Conservation (phyloP, 495 filamentous ascomycete species). For the Hypoxylon subgilvum region DNA sequence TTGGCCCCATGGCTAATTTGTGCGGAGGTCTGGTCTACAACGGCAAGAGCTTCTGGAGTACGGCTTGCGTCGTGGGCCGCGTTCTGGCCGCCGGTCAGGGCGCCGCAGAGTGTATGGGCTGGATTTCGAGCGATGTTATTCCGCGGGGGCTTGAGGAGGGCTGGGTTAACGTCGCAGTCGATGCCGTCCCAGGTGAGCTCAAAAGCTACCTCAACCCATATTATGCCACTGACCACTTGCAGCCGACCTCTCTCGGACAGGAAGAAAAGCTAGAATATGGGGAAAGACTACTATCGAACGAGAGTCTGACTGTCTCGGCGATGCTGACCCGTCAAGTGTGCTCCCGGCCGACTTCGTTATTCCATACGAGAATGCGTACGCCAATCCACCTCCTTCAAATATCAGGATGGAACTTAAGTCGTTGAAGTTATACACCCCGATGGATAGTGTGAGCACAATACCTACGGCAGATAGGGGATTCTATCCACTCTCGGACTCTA, state of each 20-base stretch:
- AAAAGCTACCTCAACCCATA: not conserved
- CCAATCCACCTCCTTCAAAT: constrained; percentile 45
- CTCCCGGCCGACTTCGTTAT: constrained; percentile 64
- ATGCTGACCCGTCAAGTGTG: constrained; percentile 53
- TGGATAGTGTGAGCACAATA: constrained; percentile 45
- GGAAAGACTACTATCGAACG: constrained; percentile 54
- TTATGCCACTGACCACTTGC: constrained; percentile 8
- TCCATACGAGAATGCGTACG: constrained; percentile 58
- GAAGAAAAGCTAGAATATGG: constrained; percentile 56
- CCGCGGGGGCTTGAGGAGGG: constrained; percentile 61
- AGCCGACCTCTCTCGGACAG: constrained; percentile 50
- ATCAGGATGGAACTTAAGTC: constrained; percentile 52
- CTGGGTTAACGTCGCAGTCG: constrained; percentile 67
- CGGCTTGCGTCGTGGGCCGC: constrained; percentile 74
- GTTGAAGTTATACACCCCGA: constrained; percentile 46
- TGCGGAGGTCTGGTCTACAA: constrained; percentile 79
- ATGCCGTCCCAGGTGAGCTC: constrained; percentile 56
- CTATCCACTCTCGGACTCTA: constrained; percentile 43
- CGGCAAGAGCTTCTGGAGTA: constrained; percentile 82
- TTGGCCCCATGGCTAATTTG: constrained; percentile 74
- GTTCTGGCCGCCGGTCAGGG: constrained; percentile 71
- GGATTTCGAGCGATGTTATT: constrained; percentile 67
- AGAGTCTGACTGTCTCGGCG: constrained; percentile 61
- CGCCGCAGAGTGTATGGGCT: constrained; percentile 77
- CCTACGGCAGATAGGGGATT: constrained; percentile 44